These are phyloP conservation scores for Ustilago bromivora DNA, from an alignment of 1,284 basidiomycete genomes.

Conservation along the genomic window DNA sequence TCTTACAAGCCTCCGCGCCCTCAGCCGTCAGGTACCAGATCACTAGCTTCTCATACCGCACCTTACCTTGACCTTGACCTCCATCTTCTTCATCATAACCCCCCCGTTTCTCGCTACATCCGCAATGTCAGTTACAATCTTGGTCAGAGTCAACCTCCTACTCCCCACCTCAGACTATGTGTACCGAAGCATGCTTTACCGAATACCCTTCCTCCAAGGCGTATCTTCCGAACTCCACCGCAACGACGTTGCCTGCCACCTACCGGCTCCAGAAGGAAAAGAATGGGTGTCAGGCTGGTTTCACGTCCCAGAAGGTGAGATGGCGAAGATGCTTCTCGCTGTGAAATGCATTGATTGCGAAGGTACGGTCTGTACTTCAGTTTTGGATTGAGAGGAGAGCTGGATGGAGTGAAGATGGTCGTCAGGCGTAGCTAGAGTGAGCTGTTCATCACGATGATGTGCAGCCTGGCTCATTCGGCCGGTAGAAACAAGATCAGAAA, in stretches of 20 bases:
- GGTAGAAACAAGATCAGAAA: neutral
- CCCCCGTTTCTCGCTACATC: no score
- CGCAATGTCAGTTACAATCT: neutral
- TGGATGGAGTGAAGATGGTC: neutral
- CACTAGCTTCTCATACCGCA: neutral
- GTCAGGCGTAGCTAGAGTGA: neutral
- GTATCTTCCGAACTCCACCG: neutral
- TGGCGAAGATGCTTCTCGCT: neutral
- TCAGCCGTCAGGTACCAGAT: neutral
- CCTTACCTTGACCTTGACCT: neutral
- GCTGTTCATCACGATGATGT: neutral
- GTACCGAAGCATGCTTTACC: neutral
- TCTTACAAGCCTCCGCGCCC: no score
- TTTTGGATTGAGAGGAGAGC: neutral
- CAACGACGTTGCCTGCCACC: neutral
- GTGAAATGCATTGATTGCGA: neutral
- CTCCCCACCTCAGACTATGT: neutral
- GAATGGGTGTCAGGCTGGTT: neutral
- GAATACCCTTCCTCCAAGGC: neutral
- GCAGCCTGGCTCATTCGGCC: constrained; percentile 15
- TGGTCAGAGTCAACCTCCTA: neutral
- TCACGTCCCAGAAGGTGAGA: neutral
- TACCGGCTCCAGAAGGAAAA: neutral
- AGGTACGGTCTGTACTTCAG: neutral
- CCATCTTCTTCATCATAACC: neutral